These are phyloP conservation scores for Fallopia convolvulus DNA, from an alignment of 148 eudicot genomes.

Conservation along the genomic window DNA sequence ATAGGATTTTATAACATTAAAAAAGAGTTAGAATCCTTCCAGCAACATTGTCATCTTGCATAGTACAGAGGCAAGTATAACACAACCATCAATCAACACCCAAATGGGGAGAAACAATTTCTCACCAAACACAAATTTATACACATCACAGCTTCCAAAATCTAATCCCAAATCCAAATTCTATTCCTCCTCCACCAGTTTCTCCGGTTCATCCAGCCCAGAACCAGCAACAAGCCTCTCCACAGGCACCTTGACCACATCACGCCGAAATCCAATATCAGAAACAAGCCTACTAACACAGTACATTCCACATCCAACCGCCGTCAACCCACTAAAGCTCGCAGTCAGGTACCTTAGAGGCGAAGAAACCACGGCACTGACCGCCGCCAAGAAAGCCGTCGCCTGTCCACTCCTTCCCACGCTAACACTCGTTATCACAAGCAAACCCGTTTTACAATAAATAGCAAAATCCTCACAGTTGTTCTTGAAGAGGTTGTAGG, in stretches of 20 bases:
- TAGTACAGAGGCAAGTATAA: neutral
- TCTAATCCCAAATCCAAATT: neutral
- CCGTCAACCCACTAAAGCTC: conserved; percentile 46
- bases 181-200: neutral
- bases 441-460: conserved; percentile 78
- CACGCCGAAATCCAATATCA: conserved; percentile 77
- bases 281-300: conserved; percentile 59
- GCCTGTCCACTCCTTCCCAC: conserved; percentile 94
- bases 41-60: neutral
- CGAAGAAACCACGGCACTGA: conserved; percentile 55
- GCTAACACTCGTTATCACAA: conserved; percentile 48
- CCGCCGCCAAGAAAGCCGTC: conserved; percentile 54
- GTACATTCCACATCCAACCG: conserved; percentile 61
- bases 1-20: neutral
- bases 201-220: conserved; percentile 15
- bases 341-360: conserved; percentile 68
- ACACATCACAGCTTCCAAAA: neutral
- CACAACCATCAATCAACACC: neutral
- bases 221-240: conserved; percentile 51
- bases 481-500: conserved; percentile 74
- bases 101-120: neutral
- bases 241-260: conserved; percentile 65
- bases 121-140: neutral
- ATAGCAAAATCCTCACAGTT: conserved; percentile 95
- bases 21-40: neutral